A percentile compares a stretch with the other conserved stretches of the same genome.
Conservation (phyloP, 129 eudicot genomes). For the Calendula officinalis region DNA sequence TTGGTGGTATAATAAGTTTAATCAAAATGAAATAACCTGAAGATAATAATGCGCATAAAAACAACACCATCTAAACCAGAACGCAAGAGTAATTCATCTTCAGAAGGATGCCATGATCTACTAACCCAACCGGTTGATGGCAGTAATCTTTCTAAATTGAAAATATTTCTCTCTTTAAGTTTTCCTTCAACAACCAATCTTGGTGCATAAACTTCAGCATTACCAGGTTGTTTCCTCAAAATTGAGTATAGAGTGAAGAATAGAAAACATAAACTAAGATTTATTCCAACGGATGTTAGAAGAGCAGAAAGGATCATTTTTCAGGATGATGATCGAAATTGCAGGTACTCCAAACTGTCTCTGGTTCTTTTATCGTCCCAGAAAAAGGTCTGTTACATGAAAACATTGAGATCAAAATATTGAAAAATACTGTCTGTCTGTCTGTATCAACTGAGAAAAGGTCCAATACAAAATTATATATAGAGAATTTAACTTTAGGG, state of each 20-base stretch:
- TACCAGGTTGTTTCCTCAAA: conserved; percentile 65
- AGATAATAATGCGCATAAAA: conserved; percentile 66
- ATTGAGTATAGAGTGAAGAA: conserved; percentile 64
- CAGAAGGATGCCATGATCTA: conserved; percentile 69
- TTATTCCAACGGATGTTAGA: conserved; percentile 84
- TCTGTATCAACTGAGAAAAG: background rate
- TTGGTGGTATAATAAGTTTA: conserved; percentile 12
- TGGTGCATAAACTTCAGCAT: conserved; percentile 77
- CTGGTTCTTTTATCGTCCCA: conserved; percentile 15
- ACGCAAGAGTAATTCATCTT: conserved; percentile 58
- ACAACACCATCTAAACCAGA: conserved; percentile 95
- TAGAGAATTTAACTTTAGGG: background rate
- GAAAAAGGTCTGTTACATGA: conserved; percentile 17
- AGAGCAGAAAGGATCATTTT: conserved; percentile 94
- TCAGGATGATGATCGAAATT: conserved; percentile 19
- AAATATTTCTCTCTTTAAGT: conserved; percentile 34
- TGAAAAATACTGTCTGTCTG: background rate
- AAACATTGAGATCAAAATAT: background rate
- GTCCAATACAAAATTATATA: background rate
- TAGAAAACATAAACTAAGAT: conserved; percentile 66
- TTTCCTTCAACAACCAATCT: conserved; percentile 70
- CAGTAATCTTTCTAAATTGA: conserved; percentile 51
- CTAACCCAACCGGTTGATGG: conserved; percentile 82
- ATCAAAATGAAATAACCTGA: conserved; percentile 50
- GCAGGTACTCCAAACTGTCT: conserved; percentile 6